Evolutionary conservation across 352 stramenopile genomes (phyloP).

Genomic region (Pythium volutum): DNA sequence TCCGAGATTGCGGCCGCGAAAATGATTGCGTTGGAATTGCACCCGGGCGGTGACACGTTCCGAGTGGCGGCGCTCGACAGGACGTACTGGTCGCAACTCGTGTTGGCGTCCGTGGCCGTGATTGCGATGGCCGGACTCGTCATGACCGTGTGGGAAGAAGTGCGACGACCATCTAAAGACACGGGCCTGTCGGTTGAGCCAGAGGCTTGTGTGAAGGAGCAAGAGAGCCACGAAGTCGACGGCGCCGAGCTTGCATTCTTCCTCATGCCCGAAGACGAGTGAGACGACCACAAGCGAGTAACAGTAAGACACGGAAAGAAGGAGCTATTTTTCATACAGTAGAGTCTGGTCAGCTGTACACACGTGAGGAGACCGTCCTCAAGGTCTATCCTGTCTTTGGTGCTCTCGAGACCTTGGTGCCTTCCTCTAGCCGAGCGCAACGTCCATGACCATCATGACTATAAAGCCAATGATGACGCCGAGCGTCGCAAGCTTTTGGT

Average conservation of each 20-base stretch:
- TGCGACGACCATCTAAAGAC: background rate
- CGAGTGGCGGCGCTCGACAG: constrained; percentile 27
- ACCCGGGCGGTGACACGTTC: constrained; percentile 66
- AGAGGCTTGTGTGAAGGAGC: background rate
- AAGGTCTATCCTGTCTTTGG: constrained; percentile 5
- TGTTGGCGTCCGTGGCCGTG: constrained; percentile 38
- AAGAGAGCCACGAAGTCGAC: constrained; percentile 1
- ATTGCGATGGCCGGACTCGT: constrained; percentile 48
- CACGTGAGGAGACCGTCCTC: background rate
- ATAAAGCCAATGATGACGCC: constrained; percentile 88
- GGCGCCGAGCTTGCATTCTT: constrained; percentile 41
- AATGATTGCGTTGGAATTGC: constrained; percentile 46
- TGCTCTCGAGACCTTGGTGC: background rate
- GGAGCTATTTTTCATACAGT: constrained; percentile 2
- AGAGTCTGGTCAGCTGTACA: background rate
- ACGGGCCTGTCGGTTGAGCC: too few species aligned
- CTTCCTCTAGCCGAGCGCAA: constrained; percentile 59
- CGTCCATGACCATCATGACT: constrained; percentile 91
- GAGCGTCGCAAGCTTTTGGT: constrained; percentile 85
- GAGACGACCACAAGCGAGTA: background rate
- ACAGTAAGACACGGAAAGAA: background rate
- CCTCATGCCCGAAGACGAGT: constrained; percentile 44
- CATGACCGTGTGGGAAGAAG: constrained; percentile 48
- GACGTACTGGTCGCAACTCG: constrained; percentile 38
- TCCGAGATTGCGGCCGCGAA: constrained; percentile 17